Evolutionary conservation across 2,329 filamentous ascomycete genomes (phyloP).

Genomic region (Arthrobotrys conoides): DNA sequence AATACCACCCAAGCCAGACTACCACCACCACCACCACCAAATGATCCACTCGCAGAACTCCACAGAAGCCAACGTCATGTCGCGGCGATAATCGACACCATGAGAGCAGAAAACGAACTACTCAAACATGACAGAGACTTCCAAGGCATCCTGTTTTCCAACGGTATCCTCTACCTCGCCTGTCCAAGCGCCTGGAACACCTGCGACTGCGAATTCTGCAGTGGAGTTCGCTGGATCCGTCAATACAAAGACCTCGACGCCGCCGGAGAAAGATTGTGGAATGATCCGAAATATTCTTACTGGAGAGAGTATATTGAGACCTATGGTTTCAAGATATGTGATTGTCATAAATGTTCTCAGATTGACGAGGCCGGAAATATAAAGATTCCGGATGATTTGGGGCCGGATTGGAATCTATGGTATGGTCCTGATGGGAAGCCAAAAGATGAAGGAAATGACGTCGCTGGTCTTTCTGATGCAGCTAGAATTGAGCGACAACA

Average conservation of each 20-base stretch:
- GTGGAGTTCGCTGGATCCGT: conserved; percentile 13
- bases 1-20: neutral
- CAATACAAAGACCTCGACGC: conserved; percentile 28
- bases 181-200: conserved; percentile 10
- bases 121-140: neutral
- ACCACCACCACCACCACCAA: no score
- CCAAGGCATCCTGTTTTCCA: conserved; percentile 17
- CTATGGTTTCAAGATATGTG: conserved; percentile 8
- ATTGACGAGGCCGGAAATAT: neutral
- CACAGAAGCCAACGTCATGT: neutral
- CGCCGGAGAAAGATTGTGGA: conserved; percentile 13
- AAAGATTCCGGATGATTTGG: neutral
- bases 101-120: neutral
- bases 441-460: no score
- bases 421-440: neutral
- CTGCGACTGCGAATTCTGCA: conserved; percentile 38
- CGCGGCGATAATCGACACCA: neutral
- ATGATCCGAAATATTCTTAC: conserved; percentile 12
- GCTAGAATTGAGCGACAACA: neutral
- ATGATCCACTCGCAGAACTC: neutral
- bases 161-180: conserved; percentile 27
- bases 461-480: neutral
- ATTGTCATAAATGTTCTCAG: conserved; percentile 7
- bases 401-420: neutral
- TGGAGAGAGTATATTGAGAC: conserved; percentile 14